These are phyloP conservation scores for Pezizomycotina sp. DNA, from an alignment of 2,329 filamentous ascomycete species.

Conservation along the genomic window DNA sequence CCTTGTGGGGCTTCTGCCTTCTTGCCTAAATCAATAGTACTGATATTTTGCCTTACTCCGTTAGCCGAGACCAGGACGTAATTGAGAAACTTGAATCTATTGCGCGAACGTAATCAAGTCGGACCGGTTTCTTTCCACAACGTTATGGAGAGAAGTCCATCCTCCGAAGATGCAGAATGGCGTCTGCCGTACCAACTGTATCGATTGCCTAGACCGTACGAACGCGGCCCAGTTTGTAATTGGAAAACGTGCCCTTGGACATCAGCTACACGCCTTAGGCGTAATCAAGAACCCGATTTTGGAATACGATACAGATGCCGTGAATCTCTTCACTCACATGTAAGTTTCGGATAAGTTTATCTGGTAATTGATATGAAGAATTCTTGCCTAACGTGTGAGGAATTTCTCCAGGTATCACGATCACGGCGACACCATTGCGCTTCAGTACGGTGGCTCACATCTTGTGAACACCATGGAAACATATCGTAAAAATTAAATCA, in stretches of 20 bases:
- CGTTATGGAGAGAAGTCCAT: slow-evolving; percentile 51
- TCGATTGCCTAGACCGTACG: slow-evolving; percentile 90
- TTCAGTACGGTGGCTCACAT: slow-evolving; percentile 94
- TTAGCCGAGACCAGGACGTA: slow-evolving; percentile 71
- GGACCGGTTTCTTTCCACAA: slow-evolving; percentile 93
- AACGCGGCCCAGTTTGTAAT: slow-evolving; percentile 98
- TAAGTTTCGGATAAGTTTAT: too few relatives aligned
- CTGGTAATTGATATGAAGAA: too few relatives aligned
- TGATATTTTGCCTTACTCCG: slow-evolving; percentile 1
- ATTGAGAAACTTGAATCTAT: slow-evolving; percentile 82
- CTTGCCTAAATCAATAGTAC: background rate
- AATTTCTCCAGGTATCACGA: too few relatives aligned
- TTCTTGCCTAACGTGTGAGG: too few relatives aligned
- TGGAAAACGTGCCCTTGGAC: slow-evolving; percentile 78
- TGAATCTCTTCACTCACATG: slow-evolving; percentile 96
- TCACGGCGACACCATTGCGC: slow-evolving; percentile 91
- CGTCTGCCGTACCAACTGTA: slow-evolving; percentile 88
- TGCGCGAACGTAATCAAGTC: slow-evolving; percentile 70
- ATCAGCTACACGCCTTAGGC: slow-evolving; percentile 81
- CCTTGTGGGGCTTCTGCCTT: too few relatives aligned
- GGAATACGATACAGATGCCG: slow-evolving; percentile 86
- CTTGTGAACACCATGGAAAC: slow-evolving; percentile 99
- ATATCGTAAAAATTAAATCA: slow-evolving; percentile 97
- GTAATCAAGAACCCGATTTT: slow-evolving; percentile 64
- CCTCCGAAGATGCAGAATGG: slow-evolving; percentile 68